These are phyloP conservation scores for Globisporangium cylindrosporum DNA, from an alignment of 352 stramenopile genomes.

Conservation along the genomic window DNA sequence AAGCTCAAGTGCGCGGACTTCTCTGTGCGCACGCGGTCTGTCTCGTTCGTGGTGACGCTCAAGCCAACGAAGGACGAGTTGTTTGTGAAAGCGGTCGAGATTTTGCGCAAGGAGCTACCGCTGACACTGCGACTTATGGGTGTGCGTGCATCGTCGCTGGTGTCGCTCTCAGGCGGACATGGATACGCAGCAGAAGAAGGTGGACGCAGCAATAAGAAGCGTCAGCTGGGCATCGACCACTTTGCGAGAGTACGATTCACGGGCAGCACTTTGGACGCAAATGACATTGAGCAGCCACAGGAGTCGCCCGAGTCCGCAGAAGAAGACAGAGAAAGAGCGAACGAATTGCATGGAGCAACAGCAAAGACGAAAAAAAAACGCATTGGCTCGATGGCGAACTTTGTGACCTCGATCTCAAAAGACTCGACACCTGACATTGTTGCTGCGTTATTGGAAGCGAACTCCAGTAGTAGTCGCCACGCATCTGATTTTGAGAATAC, in stretches of 20 bases:
- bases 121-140: slow-evolving; percentile 69
- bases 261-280: neutral
- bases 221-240: slow-evolving; percentile 44
- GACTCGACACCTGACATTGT: slow-evolving; percentile 17
- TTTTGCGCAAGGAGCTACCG: slow-evolving; percentile 62
- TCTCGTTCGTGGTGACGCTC: slow-evolving; percentile 40
- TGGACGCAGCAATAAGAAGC: slow-evolving; percentile 23
- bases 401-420: slow-evolving; percentile 12
- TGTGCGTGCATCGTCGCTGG: slow-evolving; percentile 49
- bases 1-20: slow-evolving; percentile 76
- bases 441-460: slow-evolving; percentile 23
- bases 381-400: slow-evolving; percentile 11
- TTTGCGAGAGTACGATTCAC: slow-evolving; percentile 23
- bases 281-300: neutral
- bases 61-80: slow-evolving; percentile 41
- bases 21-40: slow-evolving; percentile 46
- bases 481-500: neutral
- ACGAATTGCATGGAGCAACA: neutral
- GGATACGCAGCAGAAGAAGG: slow-evolving; percentile 12
- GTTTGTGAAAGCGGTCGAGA: slow-evolving; percentile 37
- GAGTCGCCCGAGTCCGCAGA: slow-evolving; percentile 5
- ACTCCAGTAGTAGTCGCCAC: neutral
- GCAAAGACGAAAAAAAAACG: slow-evolving; percentile 3
- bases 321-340: neutral
- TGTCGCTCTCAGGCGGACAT: slow-evolving; percentile 22